A percentile compares a stretch with the other conserved stretches of the same genome.
phyloP scores from a whole-genome alignment of 345 rosid genomes.

The Boechera stricta region DNA sequence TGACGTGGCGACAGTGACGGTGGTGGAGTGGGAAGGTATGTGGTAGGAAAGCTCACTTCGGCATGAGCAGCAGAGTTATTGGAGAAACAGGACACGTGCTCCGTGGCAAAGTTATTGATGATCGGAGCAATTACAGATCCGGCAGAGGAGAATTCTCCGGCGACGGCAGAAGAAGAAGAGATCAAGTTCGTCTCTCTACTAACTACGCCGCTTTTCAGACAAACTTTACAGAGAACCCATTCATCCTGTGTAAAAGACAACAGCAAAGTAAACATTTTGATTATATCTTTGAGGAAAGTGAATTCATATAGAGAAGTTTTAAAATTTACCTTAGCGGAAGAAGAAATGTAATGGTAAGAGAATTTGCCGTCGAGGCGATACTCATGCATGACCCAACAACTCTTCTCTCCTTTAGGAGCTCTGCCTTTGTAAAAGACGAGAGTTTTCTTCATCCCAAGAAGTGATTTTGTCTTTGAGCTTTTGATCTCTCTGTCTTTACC shows the following conservation, averaged over 20 bases:
- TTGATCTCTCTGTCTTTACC: constrained; percentile 91
- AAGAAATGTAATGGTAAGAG: constrained; percentile 78
- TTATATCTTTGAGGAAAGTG: background rate
- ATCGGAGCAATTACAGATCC: constrained; percentile 34
- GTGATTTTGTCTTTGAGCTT: constrained; percentile 81
- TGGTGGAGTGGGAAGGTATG: constrained; percentile 31
- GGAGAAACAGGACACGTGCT: constrained; percentile 99
- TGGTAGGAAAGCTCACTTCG: constrained; percentile 39
- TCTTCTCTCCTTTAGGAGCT: constrained; percentile 92
- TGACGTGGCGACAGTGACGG: constrained; percentile 48
- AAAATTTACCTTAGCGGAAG: constrained; percentile 66
- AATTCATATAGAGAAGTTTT: background rate
- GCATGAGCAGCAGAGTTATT: constrained; percentile 52
- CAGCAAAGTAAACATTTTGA: background rate
- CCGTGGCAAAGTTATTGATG: constrained; percentile 35
- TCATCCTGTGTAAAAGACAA: constrained; percentile 61
- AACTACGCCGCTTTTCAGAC: constrained; percentile 60
- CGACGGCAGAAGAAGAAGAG: constrained; percentile 33
- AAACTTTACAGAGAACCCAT: constrained; percentile 94
- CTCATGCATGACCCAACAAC: constrained; percentile 98
- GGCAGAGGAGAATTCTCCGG: constrained; percentile 49
- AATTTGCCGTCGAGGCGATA: constrained; percentile 95
- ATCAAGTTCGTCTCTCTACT: constrained; percentile 42
- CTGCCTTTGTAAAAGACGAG: constrained; percentile 88
- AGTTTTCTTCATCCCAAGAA: constrained; percentile 96